These are phyloP conservation scores for Pseudopithomyces chartarum DNA, from an alignment of 2,329 filamentous ascomycete species.

Conservation along the genomic window DNA sequence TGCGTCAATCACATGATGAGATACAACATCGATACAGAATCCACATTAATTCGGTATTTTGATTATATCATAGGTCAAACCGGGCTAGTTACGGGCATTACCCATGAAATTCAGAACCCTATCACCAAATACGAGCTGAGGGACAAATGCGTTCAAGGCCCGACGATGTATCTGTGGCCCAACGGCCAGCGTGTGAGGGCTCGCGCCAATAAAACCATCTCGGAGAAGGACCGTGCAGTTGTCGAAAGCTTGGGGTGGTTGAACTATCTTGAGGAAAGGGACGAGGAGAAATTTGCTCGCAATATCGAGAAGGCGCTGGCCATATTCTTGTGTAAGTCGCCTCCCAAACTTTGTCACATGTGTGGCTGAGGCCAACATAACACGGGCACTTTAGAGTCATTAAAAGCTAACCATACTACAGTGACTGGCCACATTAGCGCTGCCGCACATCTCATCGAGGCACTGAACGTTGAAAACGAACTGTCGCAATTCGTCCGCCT, in stretches of 20 bases:
- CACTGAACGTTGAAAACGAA: slow-evolving; percentile 55
- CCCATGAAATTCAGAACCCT: slow-evolving; percentile 27
- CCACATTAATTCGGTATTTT: slow-evolving; percentile 75
- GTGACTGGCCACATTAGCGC: slow-evolving; percentile 58
- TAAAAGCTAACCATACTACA: slow-evolving; percentile 16
- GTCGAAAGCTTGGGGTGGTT: slow-evolving; percentile 88
- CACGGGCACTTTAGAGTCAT: background rate
- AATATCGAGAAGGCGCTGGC: slow-evolving; percentile 77
- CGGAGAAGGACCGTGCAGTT: slow-evolving; percentile 70
- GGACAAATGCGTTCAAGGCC: slow-evolving; percentile 50
- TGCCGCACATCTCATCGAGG: slow-evolving; percentile 58
- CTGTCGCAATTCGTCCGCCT: slow-evolving; percentile 50
- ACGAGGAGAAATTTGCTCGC: slow-evolving; percentile 64
- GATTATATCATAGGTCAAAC: slow-evolving; percentile 42
- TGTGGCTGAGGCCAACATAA: background rate
- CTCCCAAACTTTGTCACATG: background rate
- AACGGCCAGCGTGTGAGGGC: slow-evolving; percentile 72
- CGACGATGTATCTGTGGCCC: slow-evolving; percentile 52
- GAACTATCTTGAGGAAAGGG: slow-evolving; percentile 67
- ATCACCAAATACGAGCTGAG: slow-evolving; percentile 52
- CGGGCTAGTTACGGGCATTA: slow-evolving; percentile 31
- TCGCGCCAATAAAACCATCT: slow-evolving; percentile 47
- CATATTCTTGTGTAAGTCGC: slow-evolving; percentile 75
- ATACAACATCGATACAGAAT: slow-evolving; percentile 72
- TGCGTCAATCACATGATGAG: slow-evolving; percentile 77